Evolutionary conservation across 2,329 filamentous ascomycete genomes (phyloP).

Genomic region (Lasiodiplodia citricola): DNA sequence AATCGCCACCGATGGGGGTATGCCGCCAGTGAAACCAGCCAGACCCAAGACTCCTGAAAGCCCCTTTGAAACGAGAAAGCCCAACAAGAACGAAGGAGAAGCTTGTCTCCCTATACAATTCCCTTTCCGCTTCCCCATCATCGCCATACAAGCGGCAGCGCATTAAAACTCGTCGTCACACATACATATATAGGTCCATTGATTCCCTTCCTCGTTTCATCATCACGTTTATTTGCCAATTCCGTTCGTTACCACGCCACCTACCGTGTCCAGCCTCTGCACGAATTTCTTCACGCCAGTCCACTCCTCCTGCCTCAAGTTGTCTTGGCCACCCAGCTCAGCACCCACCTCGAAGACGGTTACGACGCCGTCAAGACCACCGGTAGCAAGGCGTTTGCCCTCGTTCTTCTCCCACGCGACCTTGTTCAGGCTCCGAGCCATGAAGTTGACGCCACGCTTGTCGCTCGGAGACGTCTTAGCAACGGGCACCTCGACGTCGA

Average conservation of each 20-base stretch:
- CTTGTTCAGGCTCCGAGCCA: conserved; percentile 90
- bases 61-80: neutral
- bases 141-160: neutral
- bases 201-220: neutral
- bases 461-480: conserved; percentile 76
- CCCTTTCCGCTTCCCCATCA: neutral
- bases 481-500: conserved; percentile 90
- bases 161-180: conserved; percentile 8
- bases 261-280: conserved; percentile 65
- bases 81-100: neutral
- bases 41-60: conserved; percentile 15
- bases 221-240: conserved; percentile 1
- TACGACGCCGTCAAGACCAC: conserved; percentile 87
- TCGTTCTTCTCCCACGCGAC: conserved; percentile 91
- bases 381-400: conserved; percentile 84
- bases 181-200: neutral
- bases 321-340: conserved; percentile 83
- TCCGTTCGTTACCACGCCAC: conserved; percentile 15
- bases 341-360: conserved; percentile 91
- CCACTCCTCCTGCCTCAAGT: conserved; percentile 88
- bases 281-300: conserved; percentile 89
- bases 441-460: conserved; percentile 59
- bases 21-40: conserved; percentile 19
- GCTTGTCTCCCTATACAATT: neutral
- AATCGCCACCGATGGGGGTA: conserved; percentile 15